A percentile compares a stretch with the other conserved stretches of the same genome.
Conservation (phyloP, 352 stramenopile species). For the Phytophthora syringae region DNA sequence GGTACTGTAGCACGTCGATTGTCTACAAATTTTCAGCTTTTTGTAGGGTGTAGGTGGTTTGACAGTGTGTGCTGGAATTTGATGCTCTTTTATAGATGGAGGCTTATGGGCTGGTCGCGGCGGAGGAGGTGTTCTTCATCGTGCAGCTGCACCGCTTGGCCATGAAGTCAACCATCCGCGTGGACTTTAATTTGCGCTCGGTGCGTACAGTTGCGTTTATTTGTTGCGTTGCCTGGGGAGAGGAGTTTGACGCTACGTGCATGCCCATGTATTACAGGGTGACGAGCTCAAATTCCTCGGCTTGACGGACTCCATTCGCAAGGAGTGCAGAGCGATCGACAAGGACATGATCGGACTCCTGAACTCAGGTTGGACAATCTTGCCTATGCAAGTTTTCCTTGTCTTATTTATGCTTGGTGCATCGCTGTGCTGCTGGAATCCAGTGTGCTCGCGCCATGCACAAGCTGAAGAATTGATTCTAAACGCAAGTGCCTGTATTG, state of each 20-base stretch:
- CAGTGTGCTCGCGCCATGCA: conserved; percentile 12
- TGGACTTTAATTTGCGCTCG: conserved; percentile 76
- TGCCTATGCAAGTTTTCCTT: conserved; percentile 15
- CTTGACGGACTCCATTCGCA: conserved; percentile 69
- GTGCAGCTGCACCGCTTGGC: conserved; percentile 63
- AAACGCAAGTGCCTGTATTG: conserved; percentile 31
- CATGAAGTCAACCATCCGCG: conserved; percentile 56
- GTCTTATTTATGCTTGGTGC: conserved; percentile 23
- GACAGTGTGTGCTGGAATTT: conserved; percentile 22
- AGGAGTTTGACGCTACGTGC: conserved; percentile 28
- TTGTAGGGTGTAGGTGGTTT: conserved; percentile 3
- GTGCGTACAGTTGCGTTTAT: conserved; percentile 36
- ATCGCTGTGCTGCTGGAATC: conserved; percentile 19
- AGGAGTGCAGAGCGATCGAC: conserved; percentile 68
- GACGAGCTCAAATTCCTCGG: conserved; percentile 72
- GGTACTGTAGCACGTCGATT: conserved; percentile 42
- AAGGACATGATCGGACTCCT: conserved; percentile 63
- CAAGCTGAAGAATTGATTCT: conserved; percentile 16
- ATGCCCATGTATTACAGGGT: conserved; percentile 42
- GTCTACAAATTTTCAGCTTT: conserved; percentile 4
- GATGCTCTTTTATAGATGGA: conserved; percentile 53
- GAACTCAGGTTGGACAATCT: conserved; percentile 60
- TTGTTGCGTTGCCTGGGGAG: neutral
- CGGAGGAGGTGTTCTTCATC: conserved; percentile 73
- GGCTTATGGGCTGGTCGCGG: conserved; percentile 62